These are phyloP conservation scores for Sporobolomyces pararoseus DNA, from an alignment of 768 basidiomycete genomes.

Conservation along the genomic window DNA sequence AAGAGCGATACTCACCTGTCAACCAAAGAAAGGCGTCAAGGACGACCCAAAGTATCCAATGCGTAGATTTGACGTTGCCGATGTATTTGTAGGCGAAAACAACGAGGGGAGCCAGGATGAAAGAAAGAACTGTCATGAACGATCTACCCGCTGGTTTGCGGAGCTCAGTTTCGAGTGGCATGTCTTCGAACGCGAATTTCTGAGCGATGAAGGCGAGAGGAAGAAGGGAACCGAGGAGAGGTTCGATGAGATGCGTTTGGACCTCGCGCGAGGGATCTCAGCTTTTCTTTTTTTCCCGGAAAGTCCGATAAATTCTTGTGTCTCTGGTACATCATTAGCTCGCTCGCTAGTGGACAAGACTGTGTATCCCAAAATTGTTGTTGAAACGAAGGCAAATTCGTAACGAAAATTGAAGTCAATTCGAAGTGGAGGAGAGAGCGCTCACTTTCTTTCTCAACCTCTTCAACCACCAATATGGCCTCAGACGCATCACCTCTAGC, in stretches of 20 bases:
- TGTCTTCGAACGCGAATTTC: not conserved
- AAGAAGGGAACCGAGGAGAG: not conserved
- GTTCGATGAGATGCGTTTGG: not conserved
- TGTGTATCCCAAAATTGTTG: too few relatives aligned
- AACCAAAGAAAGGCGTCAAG: not conserved
- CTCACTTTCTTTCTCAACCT: not conserved
- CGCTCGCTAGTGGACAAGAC: too few relatives aligned
- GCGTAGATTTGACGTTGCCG: not conserved
- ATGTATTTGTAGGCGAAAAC: not conserved
- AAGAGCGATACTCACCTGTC: not conserved
- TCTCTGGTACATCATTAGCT: too few relatives aligned
- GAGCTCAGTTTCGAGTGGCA: not conserved
- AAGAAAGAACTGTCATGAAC: not conserved
- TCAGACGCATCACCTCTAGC: slow-evolving; percentile 11
- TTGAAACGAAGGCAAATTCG: too few relatives aligned
- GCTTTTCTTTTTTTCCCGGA: too few relatives aligned
- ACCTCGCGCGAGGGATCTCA: too few relatives aligned
- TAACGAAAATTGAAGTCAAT: too few relatives aligned
- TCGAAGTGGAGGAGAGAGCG: too few relatives aligned
- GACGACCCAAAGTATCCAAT: not conserved
- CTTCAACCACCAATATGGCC: slow-evolving; percentile 5
- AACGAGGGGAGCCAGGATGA: not conserved
- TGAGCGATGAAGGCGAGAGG: too few relatives aligned
- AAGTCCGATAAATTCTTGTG: too few relatives aligned
- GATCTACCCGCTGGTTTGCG: not conserved